Conservation (phyloP, 2,329 filamentous ascomycete genomes). For the Phialocephala sp. region DNA sequence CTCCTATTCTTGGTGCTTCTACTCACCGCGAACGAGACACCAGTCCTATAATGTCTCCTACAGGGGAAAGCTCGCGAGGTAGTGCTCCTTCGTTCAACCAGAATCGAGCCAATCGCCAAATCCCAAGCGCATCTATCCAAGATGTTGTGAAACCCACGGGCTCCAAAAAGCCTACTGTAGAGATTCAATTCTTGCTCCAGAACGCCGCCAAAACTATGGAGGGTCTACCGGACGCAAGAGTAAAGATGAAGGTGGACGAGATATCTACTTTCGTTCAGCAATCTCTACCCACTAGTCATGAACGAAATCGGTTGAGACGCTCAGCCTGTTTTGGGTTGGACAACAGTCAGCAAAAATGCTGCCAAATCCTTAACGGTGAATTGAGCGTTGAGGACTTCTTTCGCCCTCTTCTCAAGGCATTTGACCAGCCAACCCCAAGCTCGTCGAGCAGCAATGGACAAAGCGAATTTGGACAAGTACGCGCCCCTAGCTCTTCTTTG, state of each 20-base stretch:
- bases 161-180: no score
- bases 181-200: no score
- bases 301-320: not conserved
- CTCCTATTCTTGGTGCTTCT: not conserved
- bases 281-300: no score
- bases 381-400: conserved; percentile 17
- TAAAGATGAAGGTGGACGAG: not conserved
- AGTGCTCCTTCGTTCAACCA: no score
- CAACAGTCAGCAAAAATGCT: not conserved
- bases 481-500: not conserved
- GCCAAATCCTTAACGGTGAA: not conserved
- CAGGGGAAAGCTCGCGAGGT: no score
- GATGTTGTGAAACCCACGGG: not conserved
- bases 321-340: not conserved
- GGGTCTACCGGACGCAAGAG: not conserved
- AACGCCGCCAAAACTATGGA: not conserved
- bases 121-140: not conserved
- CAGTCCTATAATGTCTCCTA: no score
- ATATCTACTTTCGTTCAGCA: not conserved
- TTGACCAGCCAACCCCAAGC: not conserved
- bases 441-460: conserved; percentile 9
- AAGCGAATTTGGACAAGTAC: conserved; percentile 4
- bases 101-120: no score
- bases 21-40: not conserved
- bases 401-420: not conserved